These are phyloP conservation scores for Umbelopsis ramanniana DNA, from an alignment of 192 early-diverging fungal genomes.

Conservation along the genomic window DNA sequence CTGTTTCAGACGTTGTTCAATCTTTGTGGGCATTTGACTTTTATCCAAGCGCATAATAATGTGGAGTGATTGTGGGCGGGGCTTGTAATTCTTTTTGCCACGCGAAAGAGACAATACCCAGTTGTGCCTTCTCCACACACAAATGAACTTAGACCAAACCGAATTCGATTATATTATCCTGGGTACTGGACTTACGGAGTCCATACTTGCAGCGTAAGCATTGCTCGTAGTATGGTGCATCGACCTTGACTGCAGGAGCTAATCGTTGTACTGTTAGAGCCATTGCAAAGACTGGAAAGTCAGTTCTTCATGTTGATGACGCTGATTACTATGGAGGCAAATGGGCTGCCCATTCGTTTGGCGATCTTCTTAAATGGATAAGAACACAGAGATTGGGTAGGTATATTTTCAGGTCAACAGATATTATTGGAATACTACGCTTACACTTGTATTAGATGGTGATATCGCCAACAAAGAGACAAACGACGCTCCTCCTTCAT, in stretches of 20 bases:
- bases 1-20: too few species aligned
- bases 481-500: not conserved
- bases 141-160: conserved; percentile 38
- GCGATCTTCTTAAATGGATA: conserved; percentile 53
- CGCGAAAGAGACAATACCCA: not conserved
- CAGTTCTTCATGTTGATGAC: conserved; percentile 84
- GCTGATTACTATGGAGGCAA: conserved; percentile 80
- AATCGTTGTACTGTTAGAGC: conserved; percentile 48
- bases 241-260: not conserved
- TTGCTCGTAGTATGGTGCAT: not conserved
- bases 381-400: conserved; percentile 27
- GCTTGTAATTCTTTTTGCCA: not conserved
- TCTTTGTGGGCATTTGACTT: too few species aligned
- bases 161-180: conserved; percentile 82
- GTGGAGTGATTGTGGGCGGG: not conserved
- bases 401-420: not conserved
- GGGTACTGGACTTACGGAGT: conserved; percentile 83
- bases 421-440: not conserved
- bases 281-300: conserved; percentile 65
- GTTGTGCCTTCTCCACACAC: not conserved
- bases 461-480: not conserved
- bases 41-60: too few species aligned
- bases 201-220: conserved; percentile 77
- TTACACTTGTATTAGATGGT: not conserved
- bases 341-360: conserved; percentile 59